A percentile compares a stretch with the other conserved stretches of the same genome.
Evolutionary conservation across 2,329 filamentous ascomycete genomes (phyloP).

Genomic region (Phialemonium atrogriseum): DNA sequence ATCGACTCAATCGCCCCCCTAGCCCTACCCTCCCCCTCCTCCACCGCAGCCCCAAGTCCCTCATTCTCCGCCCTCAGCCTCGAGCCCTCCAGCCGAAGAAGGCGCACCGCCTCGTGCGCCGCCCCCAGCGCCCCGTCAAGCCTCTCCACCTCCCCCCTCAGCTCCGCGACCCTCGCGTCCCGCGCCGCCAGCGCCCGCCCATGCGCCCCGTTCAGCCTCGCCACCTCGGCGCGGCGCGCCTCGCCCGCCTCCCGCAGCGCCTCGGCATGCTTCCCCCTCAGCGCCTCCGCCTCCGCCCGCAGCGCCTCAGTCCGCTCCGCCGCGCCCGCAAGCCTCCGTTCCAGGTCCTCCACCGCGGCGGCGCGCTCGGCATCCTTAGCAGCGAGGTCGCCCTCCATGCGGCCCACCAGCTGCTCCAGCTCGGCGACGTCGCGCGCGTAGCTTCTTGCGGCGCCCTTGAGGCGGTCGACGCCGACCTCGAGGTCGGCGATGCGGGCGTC

Average conservation of each 20-base stretch:
- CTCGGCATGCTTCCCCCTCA: constrained; percentile 19
- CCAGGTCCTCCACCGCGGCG: constrained; percentile 22
- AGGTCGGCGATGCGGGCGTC: constrained; percentile 35
- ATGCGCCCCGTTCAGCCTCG: constrained; percentile 29
- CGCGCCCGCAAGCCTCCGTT: constrained; percentile 10
- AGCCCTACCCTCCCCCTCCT: constrained; percentile 30
- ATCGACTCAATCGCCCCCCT: constrained; percentile 38
- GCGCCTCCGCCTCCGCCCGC: constrained; percentile 26
- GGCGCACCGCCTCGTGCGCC: constrained; percentile 37
- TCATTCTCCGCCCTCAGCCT: constrained; percentile 20
- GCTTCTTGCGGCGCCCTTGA: constrained; percentile 41
- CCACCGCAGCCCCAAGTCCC: constrained; percentile 24
- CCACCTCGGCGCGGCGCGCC: constrained; percentile 16
- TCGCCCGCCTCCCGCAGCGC: constrained; percentile 19
- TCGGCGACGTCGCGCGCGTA: constrained; percentile 47
- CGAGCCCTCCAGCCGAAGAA: constrained; percentile 37
- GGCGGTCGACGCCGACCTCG: constrained; percentile 38
- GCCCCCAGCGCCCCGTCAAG: constrained; percentile 34
- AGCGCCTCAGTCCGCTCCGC: constrained; percentile 29
- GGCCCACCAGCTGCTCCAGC: constrained; percentile 42
- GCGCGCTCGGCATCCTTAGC: constrained; percentile 37
- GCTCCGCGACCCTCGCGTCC: constrained; percentile 40
- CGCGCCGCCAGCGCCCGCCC: constrained; percentile 39
- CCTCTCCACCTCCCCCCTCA: constrained; percentile 39
- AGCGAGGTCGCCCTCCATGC: constrained; percentile 33